These are phyloP conservation scores for Epichloe bromicola DNA, from an alignment of 2,329 filamentous ascomycete species.

Conservation along the genomic window DNA sequence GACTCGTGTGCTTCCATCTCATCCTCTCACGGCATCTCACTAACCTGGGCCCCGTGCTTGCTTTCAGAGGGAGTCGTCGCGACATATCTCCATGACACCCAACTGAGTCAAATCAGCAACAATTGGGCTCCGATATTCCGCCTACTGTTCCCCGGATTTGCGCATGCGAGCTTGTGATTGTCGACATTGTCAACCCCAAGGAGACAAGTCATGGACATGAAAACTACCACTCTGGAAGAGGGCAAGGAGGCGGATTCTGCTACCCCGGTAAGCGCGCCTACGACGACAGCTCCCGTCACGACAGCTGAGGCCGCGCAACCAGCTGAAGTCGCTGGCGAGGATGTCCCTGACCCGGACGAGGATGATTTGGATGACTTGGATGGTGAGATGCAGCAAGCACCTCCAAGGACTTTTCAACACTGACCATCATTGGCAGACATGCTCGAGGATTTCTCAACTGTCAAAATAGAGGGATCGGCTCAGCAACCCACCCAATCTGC, in stretches of 20 bases:
- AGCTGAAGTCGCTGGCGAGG: slow-evolving; percentile 21
- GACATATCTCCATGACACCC: neutral
- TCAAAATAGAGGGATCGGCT: slow-evolving; percentile 30
- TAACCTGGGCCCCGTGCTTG: neutral
- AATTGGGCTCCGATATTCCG: neutral
- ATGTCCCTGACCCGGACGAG: slow-evolving; percentile 80
- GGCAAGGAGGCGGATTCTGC: slow-evolving; percentile 13
- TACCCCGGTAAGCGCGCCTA: slow-evolving; percentile 8
- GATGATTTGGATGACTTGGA: slow-evolving; percentile 88
- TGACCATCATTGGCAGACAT: slow-evolving; percentile 48
- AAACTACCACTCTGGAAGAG: slow-evolving; percentile 9
- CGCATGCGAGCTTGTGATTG: slow-evolving; percentile 10
- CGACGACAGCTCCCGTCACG: slow-evolving; percentile 3
- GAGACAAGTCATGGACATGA: slow-evolving; percentile 9
- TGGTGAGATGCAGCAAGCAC: slow-evolving; percentile 35
- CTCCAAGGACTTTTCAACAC: neutral
- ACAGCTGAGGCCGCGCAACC: neutral
- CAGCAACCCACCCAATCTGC: slow-evolving; percentile 11
- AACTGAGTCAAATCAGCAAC: neutral
- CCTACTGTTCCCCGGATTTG: slow-evolving; percentile 2
- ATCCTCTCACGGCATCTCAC: neutral
- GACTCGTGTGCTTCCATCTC: neutral
- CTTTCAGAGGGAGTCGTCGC: neutral
- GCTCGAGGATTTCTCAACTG: slow-evolving; percentile 75
- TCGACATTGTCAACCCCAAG: neutral